A percentile compares a stretch with the other conserved stretches of the same genome.
Evolutionary conservation across 1,284 basidiomycete species (phyloP).

Genomic region (Wallemia hederae): DNA sequence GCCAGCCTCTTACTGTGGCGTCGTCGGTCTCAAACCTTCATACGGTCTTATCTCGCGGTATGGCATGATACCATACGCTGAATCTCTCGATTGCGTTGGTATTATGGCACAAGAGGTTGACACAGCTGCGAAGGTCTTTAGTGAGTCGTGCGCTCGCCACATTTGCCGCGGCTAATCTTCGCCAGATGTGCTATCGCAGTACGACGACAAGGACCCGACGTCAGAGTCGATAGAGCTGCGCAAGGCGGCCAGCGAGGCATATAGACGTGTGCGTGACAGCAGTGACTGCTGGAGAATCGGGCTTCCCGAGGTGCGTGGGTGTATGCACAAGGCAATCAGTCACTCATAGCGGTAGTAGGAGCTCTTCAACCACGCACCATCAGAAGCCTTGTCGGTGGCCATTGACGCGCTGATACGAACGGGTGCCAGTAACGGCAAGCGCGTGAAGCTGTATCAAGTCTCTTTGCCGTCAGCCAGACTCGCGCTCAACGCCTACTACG

Average conservation of each 20-base stretch:
- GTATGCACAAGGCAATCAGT: background rate
- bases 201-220: constrained; percentile 55
- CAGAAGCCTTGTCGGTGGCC: background rate
- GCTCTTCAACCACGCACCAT: background rate
- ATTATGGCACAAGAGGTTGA: constrained; percentile 32
- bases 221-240: constrained; percentile 25
- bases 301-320: background rate
- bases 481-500: constrained; percentile 78
- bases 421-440: background rate
- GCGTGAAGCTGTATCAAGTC: constrained; percentile 23
- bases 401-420: constrained; percentile 5
- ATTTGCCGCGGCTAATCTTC: background rate
- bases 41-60: constrained; percentile 70
- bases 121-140: constrained; percentile 27
- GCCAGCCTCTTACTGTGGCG: constrained; percentile 76
- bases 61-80: constrained; percentile 73
- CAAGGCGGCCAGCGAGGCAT: constrained; percentile 6
- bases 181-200: constrained; percentile 30
- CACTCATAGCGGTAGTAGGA: background rate
- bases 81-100: constrained; percentile 82
- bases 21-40: constrained; percentile 75
- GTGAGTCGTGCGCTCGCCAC: constrained; percentile 19
- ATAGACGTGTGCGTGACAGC: background rate
- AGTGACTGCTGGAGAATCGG: background rate
- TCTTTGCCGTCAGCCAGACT: constrained; percentile 46